Evolutionary conservation across 768 basidiomycete genomes (phyloP), one percentile per base, ranked within the genome.

Genomic region (Pleurotus ostreatus): DNA sequence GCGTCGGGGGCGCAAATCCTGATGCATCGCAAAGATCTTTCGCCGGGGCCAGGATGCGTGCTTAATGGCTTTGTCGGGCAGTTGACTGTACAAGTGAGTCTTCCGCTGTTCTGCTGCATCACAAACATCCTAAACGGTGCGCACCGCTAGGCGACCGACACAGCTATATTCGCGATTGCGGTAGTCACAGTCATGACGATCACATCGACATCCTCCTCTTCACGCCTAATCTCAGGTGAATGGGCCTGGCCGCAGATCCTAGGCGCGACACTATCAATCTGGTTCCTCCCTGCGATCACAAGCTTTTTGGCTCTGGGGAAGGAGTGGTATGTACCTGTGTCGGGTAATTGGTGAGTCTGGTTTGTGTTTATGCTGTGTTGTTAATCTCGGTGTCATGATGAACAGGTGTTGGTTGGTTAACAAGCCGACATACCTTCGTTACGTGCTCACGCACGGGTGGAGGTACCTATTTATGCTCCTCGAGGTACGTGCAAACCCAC

Each of bases 401-500:
- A 11, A 3, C 8, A 59, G 58, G 58, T 59, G 58, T 30, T 59
- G 58, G 58, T 5, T 59, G 9, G 46, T 34, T 13, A 34, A 41
- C 18, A 52, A 57, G 16, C 58, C 58, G 41, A 40, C 26, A 18
- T 59, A 59, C 16, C 45, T 47, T 46, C 58, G 58, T 41, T 59
- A 59, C n/a, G 58, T 57, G 18, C 25, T 59, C n/a, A 59, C 58
- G 16, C 58, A 59, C 25, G 55, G 41, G 11, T 59, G 58, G 58
- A 45, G 58, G 26, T 52, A 41, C 40, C 30, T 59, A 37, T 59
- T 59, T 25, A 57, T 59, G 20, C 15, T 52, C n/a, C 26, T 59
- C 22, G 58, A 59, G 55, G 60, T 65, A 12, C 75, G 68, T 67
- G 65, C 43, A 8, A 18, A 5, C 20, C 12, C 39, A 55, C 37